Base-by-base conservation (phyloP, 116 monocot genomes). In the Papilionanthe hybrid region DNA sequence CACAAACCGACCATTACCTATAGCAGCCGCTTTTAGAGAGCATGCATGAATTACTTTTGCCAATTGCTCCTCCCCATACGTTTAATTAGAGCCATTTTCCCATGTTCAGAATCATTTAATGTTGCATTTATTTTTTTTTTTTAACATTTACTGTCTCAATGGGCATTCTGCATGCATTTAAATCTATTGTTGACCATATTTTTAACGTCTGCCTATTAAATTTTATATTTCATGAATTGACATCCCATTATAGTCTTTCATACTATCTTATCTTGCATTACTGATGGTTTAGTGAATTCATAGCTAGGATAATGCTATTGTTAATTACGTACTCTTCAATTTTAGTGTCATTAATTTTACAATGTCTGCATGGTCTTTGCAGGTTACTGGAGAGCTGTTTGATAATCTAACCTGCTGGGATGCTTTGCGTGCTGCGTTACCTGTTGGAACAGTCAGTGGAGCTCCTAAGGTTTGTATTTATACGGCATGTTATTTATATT, bases 401-500 rank as follows among this genome's bases (percentile, higher is more conserved):
- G 95, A 95, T 83, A 50, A 91, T 49, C 91, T 92, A 45, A 82
- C 85, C 63, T 83, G 81, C 58, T 95, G 95, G 95, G 95, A 95
- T 86, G 92, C 86, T 73, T 79, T 95, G 32, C 91, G 95, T 67
- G 89, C 92, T 66, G 91, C 95, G 19, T 78, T 95, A 84, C 95
- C 95, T 42, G 92, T 91, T 78, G 95, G 95, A 85, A 95, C 95
- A 45, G 95, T 95, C 45, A 95, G 95, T 76, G 95, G 95, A 69
- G 95, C 95, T 44, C 95, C 95, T 28, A 95, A 95, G 95, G 95
- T 95, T 48, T n/a, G 63, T 42, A 6, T 27, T 60, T 2, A 53
- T 17, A 17, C 15, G 53, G 15, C 53, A 53, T 37, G 37, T 37
- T 37, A 37, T 37, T 37, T 37, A 37, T 49, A 49, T 53, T 53